Conservation (phyloP, 2,329 filamentous ascomycete genomes). For the Metarhizium album region DNA sequence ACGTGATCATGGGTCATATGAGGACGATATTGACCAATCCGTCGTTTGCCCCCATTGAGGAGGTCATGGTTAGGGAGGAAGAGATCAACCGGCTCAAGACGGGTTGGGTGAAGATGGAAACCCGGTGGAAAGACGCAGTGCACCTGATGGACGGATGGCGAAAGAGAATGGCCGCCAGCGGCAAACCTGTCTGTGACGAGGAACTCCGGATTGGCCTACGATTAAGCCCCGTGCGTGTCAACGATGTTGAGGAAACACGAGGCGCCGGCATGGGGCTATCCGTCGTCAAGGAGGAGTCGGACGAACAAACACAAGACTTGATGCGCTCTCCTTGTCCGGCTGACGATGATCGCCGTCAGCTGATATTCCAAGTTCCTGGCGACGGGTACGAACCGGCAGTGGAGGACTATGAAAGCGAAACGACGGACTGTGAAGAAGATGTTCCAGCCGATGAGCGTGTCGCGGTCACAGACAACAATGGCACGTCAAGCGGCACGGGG, state of each 20-base stretch:
- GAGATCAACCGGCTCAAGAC: constrained; percentile 75
- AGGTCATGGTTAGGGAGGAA: constrained; percentile 84
- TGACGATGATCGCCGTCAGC: constrained; percentile 1
- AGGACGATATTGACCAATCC: constrained; percentile 83
- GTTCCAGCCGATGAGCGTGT: constrained; percentile 32
- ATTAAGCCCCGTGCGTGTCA: constrained; percentile 47
- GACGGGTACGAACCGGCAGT: constrained; percentile 16
- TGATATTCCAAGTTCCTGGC: background rate
- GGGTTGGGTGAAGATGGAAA: constrained; percentile 91
- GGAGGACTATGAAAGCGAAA: constrained; percentile 26
- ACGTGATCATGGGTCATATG: constrained; percentile 69
- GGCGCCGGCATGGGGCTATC: constrained; percentile 29
- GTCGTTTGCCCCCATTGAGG: constrained; percentile 90
- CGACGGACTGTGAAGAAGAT: constrained; percentile 35
- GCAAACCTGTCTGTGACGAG: constrained; percentile 57
- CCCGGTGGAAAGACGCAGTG: constrained; percentile 80
- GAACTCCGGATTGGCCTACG: constrained; percentile 59
- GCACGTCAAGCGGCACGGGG: constrained; percentile 23
- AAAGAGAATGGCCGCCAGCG: constrained; percentile 62
- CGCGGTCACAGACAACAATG: constrained; percentile 31
- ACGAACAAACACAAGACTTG: constrained; percentile 13
- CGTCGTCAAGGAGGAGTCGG: constrained; percentile 37
- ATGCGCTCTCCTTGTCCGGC: constrained; percentile 19
- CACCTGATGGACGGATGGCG: constrained; percentile 89
- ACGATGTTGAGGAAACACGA: constrained; percentile 37